Percentiles rank a stretch among this genome's conserved stretches.
Evolutionary conservation across 345 rosid genomes (phyloP).

Genomic region (Bruguiera parviflora): DNA sequence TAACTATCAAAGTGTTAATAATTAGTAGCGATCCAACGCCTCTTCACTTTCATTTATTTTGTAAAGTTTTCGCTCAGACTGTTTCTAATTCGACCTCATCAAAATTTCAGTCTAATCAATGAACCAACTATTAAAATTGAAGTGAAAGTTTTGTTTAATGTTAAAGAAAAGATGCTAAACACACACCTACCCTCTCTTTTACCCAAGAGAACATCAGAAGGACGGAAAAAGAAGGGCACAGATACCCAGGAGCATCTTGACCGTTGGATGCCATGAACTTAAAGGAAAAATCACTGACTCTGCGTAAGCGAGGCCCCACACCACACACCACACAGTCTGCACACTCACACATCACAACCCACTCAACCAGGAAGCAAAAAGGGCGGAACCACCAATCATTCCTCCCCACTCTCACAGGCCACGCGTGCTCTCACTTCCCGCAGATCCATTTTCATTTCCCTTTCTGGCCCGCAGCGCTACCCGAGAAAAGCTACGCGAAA

Average conservation of each 20-base stretch:
- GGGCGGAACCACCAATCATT: no score
- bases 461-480: neutral
- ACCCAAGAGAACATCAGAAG: neutral
- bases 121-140: no score
- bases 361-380: no score
- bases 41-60: no score
- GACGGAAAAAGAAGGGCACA: neutral
- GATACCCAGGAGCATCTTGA: constrained; percentile 6
- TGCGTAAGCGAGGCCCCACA: neutral
- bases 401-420: neutral
- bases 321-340: neutral
- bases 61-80: no score
- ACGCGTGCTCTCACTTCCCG: neutral
- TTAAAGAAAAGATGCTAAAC: no score
- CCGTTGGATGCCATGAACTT: neutral
- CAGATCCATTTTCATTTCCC: neutral
- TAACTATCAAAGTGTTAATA: no score
- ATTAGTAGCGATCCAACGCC: no score
- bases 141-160: no score
- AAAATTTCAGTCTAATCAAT: no score
- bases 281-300: neutral
- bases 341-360: neutral
- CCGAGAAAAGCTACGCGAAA: no score
- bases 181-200: neutral
- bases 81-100: no score